A percentile compares a stretch with the other conserved stretches of the same genome.
phyloP scores from a whole-genome alignment of 2,329 filamentous ascomycete genomes.

The Colletotrichum sp. region DNA sequence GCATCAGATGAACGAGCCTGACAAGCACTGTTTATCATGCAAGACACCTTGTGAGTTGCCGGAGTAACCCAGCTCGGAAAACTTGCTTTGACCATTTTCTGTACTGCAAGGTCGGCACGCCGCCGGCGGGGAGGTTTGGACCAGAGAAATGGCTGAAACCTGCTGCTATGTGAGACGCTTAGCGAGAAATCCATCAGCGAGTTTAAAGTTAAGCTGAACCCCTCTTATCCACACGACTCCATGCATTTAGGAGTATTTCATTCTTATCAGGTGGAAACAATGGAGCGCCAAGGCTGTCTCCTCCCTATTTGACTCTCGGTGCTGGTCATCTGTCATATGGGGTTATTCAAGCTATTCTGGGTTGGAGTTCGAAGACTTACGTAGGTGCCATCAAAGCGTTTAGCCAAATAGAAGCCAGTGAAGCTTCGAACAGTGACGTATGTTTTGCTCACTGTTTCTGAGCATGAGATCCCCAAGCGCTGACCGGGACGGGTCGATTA shows the following conservation, averaged over 20 bases:
- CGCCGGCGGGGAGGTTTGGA: neutral
- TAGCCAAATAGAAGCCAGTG: fast-evolving
- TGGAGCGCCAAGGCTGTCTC: neutral
- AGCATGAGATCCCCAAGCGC: neutral
- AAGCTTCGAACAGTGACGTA: neutral
- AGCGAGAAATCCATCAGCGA: neutral
- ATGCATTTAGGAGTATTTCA: neutral
- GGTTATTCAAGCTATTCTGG: neutral
- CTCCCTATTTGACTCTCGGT: neutral
- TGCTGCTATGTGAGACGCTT: neutral
- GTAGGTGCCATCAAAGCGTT: neutral
- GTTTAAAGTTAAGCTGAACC: neutral
- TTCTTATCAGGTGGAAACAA: neutral
- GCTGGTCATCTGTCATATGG: neutral
- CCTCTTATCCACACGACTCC: neutral
- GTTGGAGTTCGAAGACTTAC: neutral
- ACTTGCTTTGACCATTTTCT: neutral
- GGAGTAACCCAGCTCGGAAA: neutral
- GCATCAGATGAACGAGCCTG: constrained; percentile 10
- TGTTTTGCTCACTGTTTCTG: neutral
- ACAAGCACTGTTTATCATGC: neutral
- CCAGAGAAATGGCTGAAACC: neutral
- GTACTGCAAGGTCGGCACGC: neutral
- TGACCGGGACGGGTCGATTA: neutral
- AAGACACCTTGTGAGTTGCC: neutral